A percentile compares a stretch with the other conserved stretches of the same genome.
Evolutionary conservation across 2,329 filamentous ascomycete genomes (phyloP).

Genomic region (Kalmusia sp.): DNA sequence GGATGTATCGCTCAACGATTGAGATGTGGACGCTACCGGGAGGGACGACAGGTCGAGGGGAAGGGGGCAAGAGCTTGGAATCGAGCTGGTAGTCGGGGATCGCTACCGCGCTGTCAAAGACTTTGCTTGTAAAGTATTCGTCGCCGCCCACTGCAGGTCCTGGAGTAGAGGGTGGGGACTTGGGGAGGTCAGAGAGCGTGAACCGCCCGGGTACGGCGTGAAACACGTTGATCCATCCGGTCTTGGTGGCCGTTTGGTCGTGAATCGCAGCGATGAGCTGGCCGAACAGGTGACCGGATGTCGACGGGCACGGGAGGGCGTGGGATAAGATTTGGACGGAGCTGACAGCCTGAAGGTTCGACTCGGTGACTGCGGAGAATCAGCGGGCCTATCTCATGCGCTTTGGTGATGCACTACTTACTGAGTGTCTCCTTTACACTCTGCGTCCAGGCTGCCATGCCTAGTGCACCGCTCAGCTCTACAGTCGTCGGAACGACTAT

Average conservation of each 20-base stretch:
- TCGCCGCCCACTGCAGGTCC: conserved; percentile 58
- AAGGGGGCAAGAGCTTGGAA: conserved; percentile 56
- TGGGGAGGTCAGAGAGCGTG: conserved; percentile 67
- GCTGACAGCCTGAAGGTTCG: conserved; percentile 41
- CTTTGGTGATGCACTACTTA: conserved; percentile 27
- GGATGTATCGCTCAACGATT: conserved; percentile 70
- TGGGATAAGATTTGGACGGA: conserved; percentile 66
- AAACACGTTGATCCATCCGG: conserved; percentile 68
- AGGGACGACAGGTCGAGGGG: conserved; percentile 64
- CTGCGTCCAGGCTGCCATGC: conserved; percentile 41
- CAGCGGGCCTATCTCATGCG: conserved; percentile 9
- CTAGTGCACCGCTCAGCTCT: conserved; percentile 27
- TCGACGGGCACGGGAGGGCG: conserved; percentile 63
- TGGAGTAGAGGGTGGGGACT: conserved; percentile 68
- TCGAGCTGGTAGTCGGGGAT: conserved; percentile 66
- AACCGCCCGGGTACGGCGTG: conserved; percentile 69
- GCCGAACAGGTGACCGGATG: conserved; percentile 59
- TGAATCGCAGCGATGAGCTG: conserved; percentile 64
- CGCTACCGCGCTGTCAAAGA: conserved; percentile 68
- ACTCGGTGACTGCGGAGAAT: conserved; percentile 36
- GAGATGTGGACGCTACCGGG: conserved; percentile 67
- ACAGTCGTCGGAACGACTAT: conserved; percentile 31
- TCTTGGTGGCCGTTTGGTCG: conserved; percentile 58
- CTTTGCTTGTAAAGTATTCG: conserved; percentile 67
- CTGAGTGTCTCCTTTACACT: conserved; percentile 39